phyloP scores from a whole-genome alignment of 2,329 filamentous ascomycete species.

The Sclerotinia minor region DNA sequence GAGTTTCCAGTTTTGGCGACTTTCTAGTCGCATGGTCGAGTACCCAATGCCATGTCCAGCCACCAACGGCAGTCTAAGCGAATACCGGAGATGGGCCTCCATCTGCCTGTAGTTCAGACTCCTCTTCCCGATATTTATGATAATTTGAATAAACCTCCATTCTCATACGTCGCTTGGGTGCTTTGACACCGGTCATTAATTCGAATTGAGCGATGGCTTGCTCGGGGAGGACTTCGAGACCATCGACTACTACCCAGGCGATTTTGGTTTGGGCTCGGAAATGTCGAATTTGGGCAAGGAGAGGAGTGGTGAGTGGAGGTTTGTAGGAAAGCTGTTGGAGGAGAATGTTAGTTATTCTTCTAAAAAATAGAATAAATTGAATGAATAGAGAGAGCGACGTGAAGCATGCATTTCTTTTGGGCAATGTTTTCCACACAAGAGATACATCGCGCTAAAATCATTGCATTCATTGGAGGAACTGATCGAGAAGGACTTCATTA shows the following conservation, averaged over 20 bases:
- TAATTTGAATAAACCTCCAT: conserved; percentile 38
- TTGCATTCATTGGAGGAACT: neutral
- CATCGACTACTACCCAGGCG: conserved; percentile 75
- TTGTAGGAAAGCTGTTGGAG: conserved; percentile 57
- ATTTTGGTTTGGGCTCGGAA: conserved; percentile 52
- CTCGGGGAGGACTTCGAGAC: conserved; percentile 73
- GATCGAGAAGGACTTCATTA: neutral
- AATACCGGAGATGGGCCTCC: neutral
- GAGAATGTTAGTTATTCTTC: conserved; percentile 7
- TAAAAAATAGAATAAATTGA: neutral
- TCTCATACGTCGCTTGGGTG: conserved; percentile 70
- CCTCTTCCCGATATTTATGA: conserved; percentile 34
- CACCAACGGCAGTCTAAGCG: neutral
- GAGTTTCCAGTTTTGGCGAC: too few species aligned
- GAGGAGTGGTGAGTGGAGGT: conserved; percentile 68
- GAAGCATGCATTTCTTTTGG: neutral
- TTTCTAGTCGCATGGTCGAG: too few species aligned
- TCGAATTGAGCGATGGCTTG: conserved; percentile 83
- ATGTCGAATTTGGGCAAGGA: conserved; percentile 62
- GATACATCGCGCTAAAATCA: neutral
- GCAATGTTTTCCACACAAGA: neutral
- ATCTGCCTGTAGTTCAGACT: neutral
- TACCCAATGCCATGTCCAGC: too few species aligned
- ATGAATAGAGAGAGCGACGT: neutral
- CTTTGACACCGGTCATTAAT: conserved; percentile 72